These are phyloP conservation scores for Limonium bicolor DNA, from an alignment of 148 eudicot species.

Conservation along the genomic window DNA sequence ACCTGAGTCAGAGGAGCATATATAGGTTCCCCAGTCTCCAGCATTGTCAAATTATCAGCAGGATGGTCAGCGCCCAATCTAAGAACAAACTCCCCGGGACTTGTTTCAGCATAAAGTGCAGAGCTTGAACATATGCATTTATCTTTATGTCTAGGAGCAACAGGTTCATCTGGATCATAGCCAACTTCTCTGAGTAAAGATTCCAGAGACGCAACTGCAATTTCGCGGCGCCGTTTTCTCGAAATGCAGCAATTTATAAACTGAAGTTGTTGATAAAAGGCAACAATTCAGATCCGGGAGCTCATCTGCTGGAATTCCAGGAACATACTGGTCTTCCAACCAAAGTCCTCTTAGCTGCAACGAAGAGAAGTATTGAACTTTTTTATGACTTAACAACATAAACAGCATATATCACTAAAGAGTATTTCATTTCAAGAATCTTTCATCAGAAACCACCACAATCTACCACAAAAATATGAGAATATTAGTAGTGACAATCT, in stretches of 20 bases:
- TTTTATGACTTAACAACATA: neutral
- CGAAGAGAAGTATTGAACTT: neutral
- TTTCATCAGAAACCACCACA: no score
- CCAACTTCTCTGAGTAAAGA: slow-evolving; percentile 27
- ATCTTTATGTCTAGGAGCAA: slow-evolving; percentile 21
- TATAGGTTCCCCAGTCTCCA: slow-evolving; percentile 88
- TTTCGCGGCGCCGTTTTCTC: slow-evolving; percentile 55
- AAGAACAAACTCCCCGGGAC: slow-evolving; percentile 62
- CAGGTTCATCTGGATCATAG: slow-evolving; percentile 33
- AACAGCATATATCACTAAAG: neutral
- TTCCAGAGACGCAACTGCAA: slow-evolving; percentile 53
- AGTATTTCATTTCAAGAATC: no score
- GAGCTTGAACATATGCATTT: slow-evolving; percentile 22
- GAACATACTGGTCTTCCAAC: slow-evolving; percentile 74
- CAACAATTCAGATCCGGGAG: slow-evolving; percentile 73
- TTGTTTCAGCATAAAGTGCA: slow-evolving; percentile 45
- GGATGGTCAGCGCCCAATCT: slow-evolving; percentile 59
- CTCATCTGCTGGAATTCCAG: slow-evolving; percentile 71
- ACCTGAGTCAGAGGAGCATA: slow-evolving; percentile 89
- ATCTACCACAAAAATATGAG: no score
- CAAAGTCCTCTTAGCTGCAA: slow-evolving; percentile 88
- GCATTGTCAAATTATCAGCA: slow-evolving; percentile 48
- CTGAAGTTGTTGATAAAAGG: slow-evolving; percentile 83
- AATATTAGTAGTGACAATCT: no score
- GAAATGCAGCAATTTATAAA: slow-evolving; percentile 94